Conservation (phyloP, 106 monocot species). For the Gastrodia elata region DNA sequence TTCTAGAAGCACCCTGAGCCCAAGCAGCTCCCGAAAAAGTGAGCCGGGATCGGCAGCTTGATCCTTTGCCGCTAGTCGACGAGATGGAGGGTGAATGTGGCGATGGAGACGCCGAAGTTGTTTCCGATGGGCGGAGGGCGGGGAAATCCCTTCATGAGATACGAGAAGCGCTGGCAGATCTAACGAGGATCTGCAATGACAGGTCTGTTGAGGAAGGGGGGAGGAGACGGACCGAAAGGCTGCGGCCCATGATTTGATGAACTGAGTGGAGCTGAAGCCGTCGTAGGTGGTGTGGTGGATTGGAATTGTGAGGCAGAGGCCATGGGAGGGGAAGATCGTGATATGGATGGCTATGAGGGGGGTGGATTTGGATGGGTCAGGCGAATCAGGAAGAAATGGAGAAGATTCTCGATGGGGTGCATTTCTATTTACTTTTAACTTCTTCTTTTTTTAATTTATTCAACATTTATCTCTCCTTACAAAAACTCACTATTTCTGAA, state of each 20-base stretch:
- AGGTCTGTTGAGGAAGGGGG: neutral
- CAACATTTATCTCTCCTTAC: no score
- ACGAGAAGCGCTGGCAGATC: neutral
- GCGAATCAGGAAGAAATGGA: no score
- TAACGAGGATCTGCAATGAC: neutral
- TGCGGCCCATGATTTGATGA: slow-evolving; percentile 21
- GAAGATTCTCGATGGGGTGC: no score
- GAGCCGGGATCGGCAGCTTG: neutral
- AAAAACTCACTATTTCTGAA: no score
- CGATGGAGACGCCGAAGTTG: neutral
- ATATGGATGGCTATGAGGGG: no score
- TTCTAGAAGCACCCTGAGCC: neutral
- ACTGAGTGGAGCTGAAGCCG: slow-evolving; percentile 20
- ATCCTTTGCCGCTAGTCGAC: slow-evolving; percentile 12
- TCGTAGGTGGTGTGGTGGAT: slow-evolving; percentile 14
- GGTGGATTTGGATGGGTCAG: no score
- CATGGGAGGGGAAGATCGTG: slow-evolving; percentile 21
- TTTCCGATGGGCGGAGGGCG: neutral
- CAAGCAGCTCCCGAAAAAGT: slow-evolving; percentile 30
- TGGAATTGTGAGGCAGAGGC: slow-evolving; percentile 14
- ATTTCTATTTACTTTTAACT: no score
- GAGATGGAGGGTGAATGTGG: neutral
- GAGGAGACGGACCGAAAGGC: neutral
- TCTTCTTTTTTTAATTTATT: no score
- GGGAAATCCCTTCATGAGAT: no score